Evolutionary conservation across 306 rosid genomes (phyloP), one percentile per base, ranked within the genome.

Genomic region (Sechiopsis laciniata): DNA sequence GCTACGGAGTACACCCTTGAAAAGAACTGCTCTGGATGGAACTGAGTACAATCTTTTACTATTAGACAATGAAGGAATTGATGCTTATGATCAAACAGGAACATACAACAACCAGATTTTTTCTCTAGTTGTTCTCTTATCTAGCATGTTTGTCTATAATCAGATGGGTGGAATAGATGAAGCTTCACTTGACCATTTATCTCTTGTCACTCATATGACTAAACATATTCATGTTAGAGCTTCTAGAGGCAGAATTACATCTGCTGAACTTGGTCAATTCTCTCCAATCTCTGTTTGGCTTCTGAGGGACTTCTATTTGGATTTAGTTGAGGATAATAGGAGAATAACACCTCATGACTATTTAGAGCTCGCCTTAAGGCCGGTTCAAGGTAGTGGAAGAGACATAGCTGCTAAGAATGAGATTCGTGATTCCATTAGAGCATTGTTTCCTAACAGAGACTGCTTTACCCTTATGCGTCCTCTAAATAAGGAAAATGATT

Each of bases 161-260:
- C 98, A 93, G 98, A 89, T 93, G 90, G 97, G 97, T 78, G 97
- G 94, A 53, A 93, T 93, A 57, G 98, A 93, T 62, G 98, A 90
- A 85, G 89, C 89, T 81, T 88, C 97, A 57, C 87, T 90, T 63
- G 98, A 93, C 80, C 96, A 92, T 79, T 91, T 90, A 74, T 91
- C 96, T 82, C 96, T 93, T 57, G 98, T 93, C 76, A 90, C 97
- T 57, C 90, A 93, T 86, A 87, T 93, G 97, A 86, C 96, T 46
- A 90, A 90, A 77, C 98, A 93, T 82, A 87, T 93, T 70, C 91
- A 96, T 72, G 89, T 93, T 58, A 89, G 87, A 83, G 97, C 96
- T 59, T 77, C 97, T 62, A 92, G 92, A 71, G 96, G 90, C 80
- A 87, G 84, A 78, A 84, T 56, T 77, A 78, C 97, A 58, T 88